phyloP scores from a whole-genome alignment of 83 land plant species.

The Thuja plicata region DNA sequence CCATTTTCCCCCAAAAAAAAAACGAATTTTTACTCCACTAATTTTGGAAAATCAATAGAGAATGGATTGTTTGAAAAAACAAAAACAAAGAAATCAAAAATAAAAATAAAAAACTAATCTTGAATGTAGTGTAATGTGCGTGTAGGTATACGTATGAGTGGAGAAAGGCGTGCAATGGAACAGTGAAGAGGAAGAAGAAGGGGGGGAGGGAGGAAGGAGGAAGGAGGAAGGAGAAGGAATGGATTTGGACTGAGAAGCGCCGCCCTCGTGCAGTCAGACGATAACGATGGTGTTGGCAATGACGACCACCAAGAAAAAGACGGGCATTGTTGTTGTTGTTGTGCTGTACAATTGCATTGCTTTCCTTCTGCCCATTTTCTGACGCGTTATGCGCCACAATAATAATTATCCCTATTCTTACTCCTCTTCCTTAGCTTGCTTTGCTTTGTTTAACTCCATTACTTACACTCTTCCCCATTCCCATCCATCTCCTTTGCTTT shows the following conservation, averaged over 20 bases:
- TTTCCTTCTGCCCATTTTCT: constrained; percentile 1
- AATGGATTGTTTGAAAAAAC: too few species aligned
- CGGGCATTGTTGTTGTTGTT: constrained; percentile 6
- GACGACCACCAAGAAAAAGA: background rate
- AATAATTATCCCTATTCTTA: background rate
- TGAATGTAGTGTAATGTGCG: background rate
- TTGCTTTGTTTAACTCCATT: background rate
- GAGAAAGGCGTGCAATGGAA: constrained; percentile 2
- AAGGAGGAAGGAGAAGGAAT: background rate
- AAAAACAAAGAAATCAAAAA: too few species aligned
- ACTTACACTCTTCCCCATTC: background rate
- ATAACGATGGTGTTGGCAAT: constrained; percentile 6
- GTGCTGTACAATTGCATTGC: constrained; percentile 6
- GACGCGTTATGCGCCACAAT: background rate
- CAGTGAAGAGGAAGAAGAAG: background rate
- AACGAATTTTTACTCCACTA: too few species aligned
- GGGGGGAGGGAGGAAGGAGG: too few species aligned
- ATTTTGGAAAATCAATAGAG: too few species aligned
- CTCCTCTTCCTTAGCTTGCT: background rate
- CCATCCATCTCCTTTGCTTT: background rate
- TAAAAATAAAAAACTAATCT: too few species aligned
- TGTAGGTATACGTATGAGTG: background rate
- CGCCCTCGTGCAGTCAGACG: constrained; percentile 20
- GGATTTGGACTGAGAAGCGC: constrained; percentile 8
- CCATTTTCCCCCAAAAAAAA: too few species aligned